These are phyloP conservation scores for Hanseniaspora pseudoguilliermondii DNA, from an alignment of 805 yeast genomes.

Conservation along the genomic window DNA sequence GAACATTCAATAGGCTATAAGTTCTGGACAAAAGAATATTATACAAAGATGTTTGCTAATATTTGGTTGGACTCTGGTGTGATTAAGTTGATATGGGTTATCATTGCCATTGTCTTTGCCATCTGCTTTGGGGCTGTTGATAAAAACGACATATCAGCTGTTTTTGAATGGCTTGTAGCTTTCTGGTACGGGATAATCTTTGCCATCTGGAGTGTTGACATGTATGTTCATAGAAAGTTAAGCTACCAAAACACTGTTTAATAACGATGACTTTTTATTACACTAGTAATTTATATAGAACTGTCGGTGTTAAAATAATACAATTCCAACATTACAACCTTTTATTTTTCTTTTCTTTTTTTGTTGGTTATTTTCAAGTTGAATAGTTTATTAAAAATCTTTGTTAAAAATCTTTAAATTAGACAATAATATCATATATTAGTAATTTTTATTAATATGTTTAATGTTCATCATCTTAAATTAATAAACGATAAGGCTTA, in stretches of 20 bases:
- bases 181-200: constrained; percentile 69
- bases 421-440: no score
- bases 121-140: constrained; percentile 46
- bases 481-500: no score
- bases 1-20: constrained; percentile 16
- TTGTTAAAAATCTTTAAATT: no score
- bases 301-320: no score
- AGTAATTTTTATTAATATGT: no score
- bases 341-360: no score
- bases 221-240: constrained; percentile 27
- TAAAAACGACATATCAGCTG: constrained; percentile 41
- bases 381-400: no score
- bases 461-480: no score
- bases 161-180: constrained; percentile 78
- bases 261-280: no score
- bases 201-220: constrained; percentile 52
- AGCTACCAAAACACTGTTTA: constrained; percentile 1
- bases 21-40: constrained; percentile 12
- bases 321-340: no score
- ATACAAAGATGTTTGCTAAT: constrained; percentile 32
- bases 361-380: no score
- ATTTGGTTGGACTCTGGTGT: constrained; percentile 37
- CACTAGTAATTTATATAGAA: no score
- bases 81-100: constrained; percentile 52
- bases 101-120: constrained; percentile 54